Conservation (phyloP, 768 basidiomycete species). For the Leucocoprinus leucothites region DNA sequence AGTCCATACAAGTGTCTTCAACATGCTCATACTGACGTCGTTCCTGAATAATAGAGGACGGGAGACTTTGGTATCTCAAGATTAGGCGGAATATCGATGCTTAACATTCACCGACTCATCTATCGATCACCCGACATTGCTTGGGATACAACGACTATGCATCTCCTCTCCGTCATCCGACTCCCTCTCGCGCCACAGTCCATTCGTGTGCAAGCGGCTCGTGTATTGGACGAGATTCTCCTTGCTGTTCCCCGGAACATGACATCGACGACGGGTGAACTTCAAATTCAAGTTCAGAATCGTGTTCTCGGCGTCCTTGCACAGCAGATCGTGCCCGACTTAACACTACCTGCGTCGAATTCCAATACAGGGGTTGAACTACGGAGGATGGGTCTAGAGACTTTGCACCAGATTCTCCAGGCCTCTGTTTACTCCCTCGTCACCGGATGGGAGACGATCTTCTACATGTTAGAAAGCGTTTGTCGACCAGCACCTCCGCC, state of each 20-base stretch:
- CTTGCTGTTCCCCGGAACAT: constrained; percentile 73
- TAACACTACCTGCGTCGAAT: constrained; percentile 28
- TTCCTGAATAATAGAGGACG: constrained; percentile 49
- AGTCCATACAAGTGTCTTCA: constrained; percentile 23
- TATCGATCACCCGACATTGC: constrained; percentile 79
- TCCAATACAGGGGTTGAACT: constrained; percentile 66
- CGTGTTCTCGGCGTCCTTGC: constrained; percentile 85
- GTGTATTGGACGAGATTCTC: constrained; percentile 82
- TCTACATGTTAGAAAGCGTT: constrained; percentile 87
- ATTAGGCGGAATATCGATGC: constrained; percentile 71
- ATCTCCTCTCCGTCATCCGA: constrained; percentile 76
- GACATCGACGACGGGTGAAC: constrained; percentile 46
- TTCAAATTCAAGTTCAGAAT: constrained; percentile 70
- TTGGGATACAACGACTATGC: constrained; percentile 79
- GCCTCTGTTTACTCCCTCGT: constrained; percentile 89
- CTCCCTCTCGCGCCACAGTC: constrained; percentile 66
- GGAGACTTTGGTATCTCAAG: constrained; percentile 94
- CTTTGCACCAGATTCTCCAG: constrained; percentile 86
- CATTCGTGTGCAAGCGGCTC: constrained; percentile 87
- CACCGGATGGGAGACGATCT: constrained; percentile 91
- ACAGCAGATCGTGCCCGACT: constrained; percentile 65
- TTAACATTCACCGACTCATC: constrained; percentile 87
- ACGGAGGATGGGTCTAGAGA: constrained; percentile 84
- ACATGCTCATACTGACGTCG: not conserved
- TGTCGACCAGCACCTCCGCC: constrained; percentile 46